Conservation (phyloP, 768 basidiomycete species). For the Lentinula guzmanii region DNA sequence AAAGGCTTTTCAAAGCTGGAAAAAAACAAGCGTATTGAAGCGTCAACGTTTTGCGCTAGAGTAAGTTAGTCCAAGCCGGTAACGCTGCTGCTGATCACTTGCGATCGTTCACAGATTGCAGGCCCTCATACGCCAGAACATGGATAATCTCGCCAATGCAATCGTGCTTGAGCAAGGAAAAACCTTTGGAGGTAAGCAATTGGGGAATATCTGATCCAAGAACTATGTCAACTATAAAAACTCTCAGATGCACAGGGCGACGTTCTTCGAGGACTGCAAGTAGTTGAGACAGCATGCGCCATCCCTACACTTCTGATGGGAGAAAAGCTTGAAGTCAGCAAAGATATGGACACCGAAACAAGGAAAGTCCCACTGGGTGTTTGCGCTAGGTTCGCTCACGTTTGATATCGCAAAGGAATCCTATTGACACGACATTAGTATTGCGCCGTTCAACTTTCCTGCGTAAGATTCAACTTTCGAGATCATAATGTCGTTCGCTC, state of each 20-base stretch:
- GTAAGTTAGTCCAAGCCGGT: background rate
- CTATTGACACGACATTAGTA: slow-evolving; percentile 21
- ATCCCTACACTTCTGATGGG: slow-evolving; percentile 65
- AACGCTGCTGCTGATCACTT: background rate
- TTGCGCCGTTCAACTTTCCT: slow-evolving; percentile 90
- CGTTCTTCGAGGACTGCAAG: slow-evolving; percentile 86
- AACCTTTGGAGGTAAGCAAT: slow-evolving; percentile 65
- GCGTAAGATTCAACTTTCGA: slow-evolving; percentile 45
- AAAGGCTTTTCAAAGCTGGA: slow-evolving; percentile 86
- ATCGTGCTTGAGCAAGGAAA: slow-evolving; percentile 97
- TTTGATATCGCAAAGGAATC: background rate
- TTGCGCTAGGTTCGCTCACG: slow-evolving; percentile 47
- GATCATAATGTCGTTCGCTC: background rate
- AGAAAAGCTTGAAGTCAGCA: slow-evolving; percentile 53
- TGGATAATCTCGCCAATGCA: slow-evolving; percentile 78
- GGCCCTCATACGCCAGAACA: slow-evolving; percentile 75
- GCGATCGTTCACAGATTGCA: slow-evolving; percentile 49
- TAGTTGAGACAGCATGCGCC: slow-evolving; percentile 74
- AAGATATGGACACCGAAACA: slow-evolving; percentile 93
- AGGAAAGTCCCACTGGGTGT: slow-evolving; percentile 85
- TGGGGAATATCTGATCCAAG: background rate
- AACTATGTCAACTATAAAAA: background rate
- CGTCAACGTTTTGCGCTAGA: slow-evolving; percentile 88
- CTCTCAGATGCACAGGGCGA: slow-evolving; percentile 87
- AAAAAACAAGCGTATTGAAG: slow-evolving; percentile 73